Conservation (phyloP, 73 alveolate species). For the Loxodes magnus region DNA sequence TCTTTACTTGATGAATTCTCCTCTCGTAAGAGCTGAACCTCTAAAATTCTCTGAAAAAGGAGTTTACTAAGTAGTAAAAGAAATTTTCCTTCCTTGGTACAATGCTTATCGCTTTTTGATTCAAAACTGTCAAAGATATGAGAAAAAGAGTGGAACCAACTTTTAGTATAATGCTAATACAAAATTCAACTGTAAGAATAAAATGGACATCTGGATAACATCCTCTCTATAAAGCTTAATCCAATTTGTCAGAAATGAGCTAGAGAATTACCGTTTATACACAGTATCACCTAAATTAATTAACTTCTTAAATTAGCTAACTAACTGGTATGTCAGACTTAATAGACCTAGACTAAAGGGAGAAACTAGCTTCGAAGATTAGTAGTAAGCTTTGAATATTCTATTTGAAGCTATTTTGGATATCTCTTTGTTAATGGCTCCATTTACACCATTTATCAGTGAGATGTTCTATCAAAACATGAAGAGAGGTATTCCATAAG, state of each 20-base stretch:
- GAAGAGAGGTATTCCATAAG: slow-evolving; percentile 73
- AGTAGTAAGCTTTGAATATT: slow-evolving; percentile 63
- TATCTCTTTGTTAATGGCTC: slow-evolving; percentile 81
- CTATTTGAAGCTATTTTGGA: slow-evolving; percentile 73
- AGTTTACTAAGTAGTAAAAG: slow-evolving; percentile 73
- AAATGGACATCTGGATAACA: slow-evolving; percentile 93
- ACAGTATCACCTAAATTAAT: slow-evolving; percentile 77
- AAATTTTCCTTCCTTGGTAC: slow-evolving; percentile 96
- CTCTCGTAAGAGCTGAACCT: slow-evolving; percentile 92
- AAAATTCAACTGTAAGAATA: slow-evolving; percentile 36
- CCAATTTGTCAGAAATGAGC: slow-evolving; percentile 82
- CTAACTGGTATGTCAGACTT: slow-evolving; percentile 95
- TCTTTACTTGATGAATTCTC: slow-evolving; percentile 84
- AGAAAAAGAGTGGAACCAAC: slow-evolving; percentile 44
- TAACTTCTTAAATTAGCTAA: slow-evolving; percentile 74
- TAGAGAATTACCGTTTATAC: slow-evolving; percentile 86
- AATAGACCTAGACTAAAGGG: slow-evolving; percentile 96
- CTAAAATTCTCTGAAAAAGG: slow-evolving; percentile 80
- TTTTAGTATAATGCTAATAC: slow-evolving; percentile 55
- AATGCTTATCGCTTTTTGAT: slow-evolving; percentile 92
- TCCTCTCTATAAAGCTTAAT: slow-evolving; percentile 76
- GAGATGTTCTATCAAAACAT: slow-evolving; percentile 90
- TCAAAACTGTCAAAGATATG: slow-evolving; percentile 90
- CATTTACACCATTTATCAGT: slow-evolving; percentile 93
- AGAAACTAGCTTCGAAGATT: slow-evolving; percentile 73